phyloP scores from a whole-genome alignment of 2,329 filamentous ascomycete species.

The Acrodontium crateriforme region DNA sequence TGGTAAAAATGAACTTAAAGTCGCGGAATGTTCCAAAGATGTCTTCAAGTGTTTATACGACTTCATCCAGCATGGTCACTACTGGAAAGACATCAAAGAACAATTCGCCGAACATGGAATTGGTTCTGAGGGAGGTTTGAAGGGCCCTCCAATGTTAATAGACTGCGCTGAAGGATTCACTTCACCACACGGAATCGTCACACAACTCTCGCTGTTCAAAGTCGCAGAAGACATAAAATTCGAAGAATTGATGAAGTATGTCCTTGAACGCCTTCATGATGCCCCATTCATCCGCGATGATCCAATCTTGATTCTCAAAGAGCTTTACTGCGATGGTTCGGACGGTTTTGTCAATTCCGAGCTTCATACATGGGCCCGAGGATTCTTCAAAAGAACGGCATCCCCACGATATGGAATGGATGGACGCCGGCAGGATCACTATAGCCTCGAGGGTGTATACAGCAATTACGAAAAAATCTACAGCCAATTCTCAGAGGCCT shows the following conservation, averaged over 20 bases:
- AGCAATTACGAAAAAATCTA: conserved; percentile 11
- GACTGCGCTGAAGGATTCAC: neutral
- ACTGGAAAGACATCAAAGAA: conserved; percentile 4
- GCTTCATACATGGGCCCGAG: conserved; percentile 14
- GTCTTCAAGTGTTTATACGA: conserved; percentile 24
- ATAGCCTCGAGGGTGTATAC: no score
- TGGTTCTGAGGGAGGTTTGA: no score
- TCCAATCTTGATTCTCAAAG: conserved; percentile 22
- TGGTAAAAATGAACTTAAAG: conserved; percentile 18
- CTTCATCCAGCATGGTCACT: conserved; percentile 13
- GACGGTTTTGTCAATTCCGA: conserved; percentile 11
- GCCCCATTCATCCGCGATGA: conserved; percentile 22
- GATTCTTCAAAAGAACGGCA: conserved; percentile 9
- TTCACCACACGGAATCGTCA: conserved; percentile 4
- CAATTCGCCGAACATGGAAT: no score
- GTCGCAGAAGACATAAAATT: conserved; percentile 23
- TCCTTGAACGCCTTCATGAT: conserved; percentile 21
- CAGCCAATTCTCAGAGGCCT: no score
- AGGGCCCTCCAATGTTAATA: conserved; percentile 8
- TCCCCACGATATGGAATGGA: neutral
- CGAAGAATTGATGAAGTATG: conserved; percentile 22
- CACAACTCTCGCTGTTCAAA: conserved; percentile 20
- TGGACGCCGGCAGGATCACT: conserved; percentile 1
- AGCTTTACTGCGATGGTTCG: conserved; percentile 19
- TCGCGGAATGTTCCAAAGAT: conserved; percentile 18